These are phyloP conservation scores for Clarireedia paspali DNA, from an alignment of 2,329 filamentous ascomycete species.

Conservation along the genomic window DNA sequence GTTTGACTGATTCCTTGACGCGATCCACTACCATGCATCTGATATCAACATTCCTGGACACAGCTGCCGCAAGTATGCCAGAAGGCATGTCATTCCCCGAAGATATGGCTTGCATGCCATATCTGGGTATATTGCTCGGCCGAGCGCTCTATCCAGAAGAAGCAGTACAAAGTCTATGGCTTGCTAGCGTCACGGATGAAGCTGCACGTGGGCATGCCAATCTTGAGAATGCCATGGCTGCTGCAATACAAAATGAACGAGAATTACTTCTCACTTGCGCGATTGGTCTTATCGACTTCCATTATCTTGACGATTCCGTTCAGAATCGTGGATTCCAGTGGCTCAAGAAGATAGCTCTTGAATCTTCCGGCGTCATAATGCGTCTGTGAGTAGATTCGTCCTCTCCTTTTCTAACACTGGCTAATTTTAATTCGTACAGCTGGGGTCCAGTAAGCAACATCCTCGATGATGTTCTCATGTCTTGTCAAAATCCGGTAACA, in stretches of 20 bases:
- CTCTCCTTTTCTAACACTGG: not conserved
- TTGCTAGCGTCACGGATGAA: conserved; percentile 33
- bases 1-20: conserved; percentile 55
- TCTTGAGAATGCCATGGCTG: conserved; percentile 32
- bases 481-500: conserved; percentile 53
- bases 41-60: conserved; percentile 53
- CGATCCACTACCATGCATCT: conserved; percentile 51
- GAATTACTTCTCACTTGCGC: conserved; percentile 56
- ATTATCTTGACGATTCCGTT: conserved; percentile 53
- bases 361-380: conserved; percentile 48
- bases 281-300: conserved; percentile 59
- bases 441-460: conserved; percentile 49
- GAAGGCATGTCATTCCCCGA: conserved; percentile 21
- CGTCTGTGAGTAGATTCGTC: conserved; percentile 42
- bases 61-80: conserved; percentile 32
- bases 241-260: conserved; percentile 47
- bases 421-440: conserved; percentile 29
- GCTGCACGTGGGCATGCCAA: conserved; percentile 34
- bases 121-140: conserved; percentile 52
- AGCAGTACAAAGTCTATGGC: conserved; percentile 55
- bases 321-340: conserved; percentile 52
- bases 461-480: conserved; percentile 50
- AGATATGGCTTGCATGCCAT: conserved; percentile 37
- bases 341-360: conserved; percentile 49
- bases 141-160: conserved; percentile 51